phyloP scores from a whole-genome alignment of 139 green algal genomes.

The Chlamydomonas incerta region DNA sequence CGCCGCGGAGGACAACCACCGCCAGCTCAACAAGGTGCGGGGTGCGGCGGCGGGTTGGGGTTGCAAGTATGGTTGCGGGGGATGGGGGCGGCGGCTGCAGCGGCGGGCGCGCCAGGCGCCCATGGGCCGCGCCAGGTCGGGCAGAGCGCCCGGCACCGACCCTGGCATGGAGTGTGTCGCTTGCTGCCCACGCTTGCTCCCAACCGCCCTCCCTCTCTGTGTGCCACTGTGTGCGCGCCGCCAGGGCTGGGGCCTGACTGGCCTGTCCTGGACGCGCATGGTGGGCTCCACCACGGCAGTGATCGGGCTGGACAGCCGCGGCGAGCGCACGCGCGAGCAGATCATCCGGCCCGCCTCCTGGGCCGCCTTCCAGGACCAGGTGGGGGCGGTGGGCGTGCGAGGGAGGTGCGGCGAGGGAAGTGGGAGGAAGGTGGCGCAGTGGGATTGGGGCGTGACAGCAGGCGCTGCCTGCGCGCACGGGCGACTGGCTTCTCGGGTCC shows the following conservation, averaged over 20 bases:
- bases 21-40: constrained; percentile 29
- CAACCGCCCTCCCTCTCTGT: not conserved
- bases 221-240: too few relatives aligned
- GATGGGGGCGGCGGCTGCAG: not conserved
- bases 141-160: too few relatives aligned
- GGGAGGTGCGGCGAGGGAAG: not conserved
- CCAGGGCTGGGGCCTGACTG: constrained; percentile 46
- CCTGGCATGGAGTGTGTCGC: too few relatives aligned
- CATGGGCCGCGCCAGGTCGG: too few relatives aligned
- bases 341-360: constrained; percentile 35
- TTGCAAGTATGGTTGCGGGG: not conserved
- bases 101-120: too few relatives aligned
- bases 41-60: too few relatives aligned
- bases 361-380: constrained; percentile 37
- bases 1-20: constrained; percentile 42
- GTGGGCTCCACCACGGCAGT: constrained; percentile 53
- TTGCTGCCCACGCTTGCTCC: too few relatives aligned
- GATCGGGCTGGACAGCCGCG: constrained; percentile 56
- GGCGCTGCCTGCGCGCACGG: not conserved
- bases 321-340: constrained; percentile 48
- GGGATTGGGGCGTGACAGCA: too few relatives aligned
- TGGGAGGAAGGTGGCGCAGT: not conserved
- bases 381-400: too few relatives aligned
- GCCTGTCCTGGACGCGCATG: constrained; percentile 23
- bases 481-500: too few relatives aligned